Base-by-base conservation (phyloP, 306 rosid species). In the Rosa rugosa region DNA sequence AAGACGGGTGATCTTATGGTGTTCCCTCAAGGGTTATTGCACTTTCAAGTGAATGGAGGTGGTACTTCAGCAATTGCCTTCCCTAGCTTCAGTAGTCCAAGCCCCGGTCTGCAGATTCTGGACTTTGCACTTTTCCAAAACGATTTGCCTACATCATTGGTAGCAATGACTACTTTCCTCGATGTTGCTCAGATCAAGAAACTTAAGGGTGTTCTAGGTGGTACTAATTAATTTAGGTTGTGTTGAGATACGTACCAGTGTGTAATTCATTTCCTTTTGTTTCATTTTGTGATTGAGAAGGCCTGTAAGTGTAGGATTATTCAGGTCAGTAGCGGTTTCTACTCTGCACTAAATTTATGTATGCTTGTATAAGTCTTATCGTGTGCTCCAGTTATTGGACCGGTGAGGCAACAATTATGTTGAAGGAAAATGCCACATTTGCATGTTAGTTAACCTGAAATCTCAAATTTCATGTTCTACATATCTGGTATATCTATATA, bases 151-250 rank as follows among this genome's bases (percentile, higher is more conserved):
- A 89, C 96, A 8, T 79, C 75, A 0, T 70, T 93, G 68, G 70
- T 93, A 0, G 71, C 78, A 0, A 11, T 12, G 4, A 89, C 92
- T 25, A 89, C 96, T 36, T 90, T 93, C 77, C 85, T 93, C 41
- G 94, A 90, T 31, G 72, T 64, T 16, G 89, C 71, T 51, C 80
- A 71, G 51, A 79, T 93, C 17, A 88, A 89, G 87, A 93, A 89
- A 89, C 91, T 93, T 23, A 93, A 93, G 89, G 89, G 85, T 74
- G 96, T 86, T 84, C 88, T 93, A 59, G 96, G 96, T 50, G 97
- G 97, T 0, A 82, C 82, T 34, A 85, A 85, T 79, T 92, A 80
- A 31, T 69, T 8, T 38, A 41, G 69, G 22, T 42, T 75, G 56
- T 59, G 4, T 38, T 51, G 75, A 31, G 45, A 49, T 34, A 14